Base-by-base conservation (phyloP, 129 eudicot species). In the Logfia minima region DNA sequence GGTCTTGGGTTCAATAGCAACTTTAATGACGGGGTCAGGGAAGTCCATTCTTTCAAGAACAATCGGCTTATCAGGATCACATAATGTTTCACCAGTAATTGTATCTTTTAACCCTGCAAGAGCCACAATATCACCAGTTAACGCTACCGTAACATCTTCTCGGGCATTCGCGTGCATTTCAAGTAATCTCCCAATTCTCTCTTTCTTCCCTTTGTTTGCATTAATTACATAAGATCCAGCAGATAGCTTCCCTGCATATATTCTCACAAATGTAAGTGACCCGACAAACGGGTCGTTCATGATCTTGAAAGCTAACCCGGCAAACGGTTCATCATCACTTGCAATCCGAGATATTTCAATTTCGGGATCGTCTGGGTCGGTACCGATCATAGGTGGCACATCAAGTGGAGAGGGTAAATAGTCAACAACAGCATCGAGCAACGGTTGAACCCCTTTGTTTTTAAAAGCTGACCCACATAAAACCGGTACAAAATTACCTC, bases 11-110 rank as follows among this genome's bases (percentile, higher is more conserved):
- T 95, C 99, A 63, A 91, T 95, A 8, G 99, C 99, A 80, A 95
- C 96, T 90, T 95, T 95, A 16, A 95, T 95, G 26, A 95, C 99
- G 16, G 99, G 97, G 79, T 95, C 99, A 6, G 99, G 99, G 86
- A 95, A 95, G 62, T 95, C 97, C 99, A 95, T 95, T 22, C 99
- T 83, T 35, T 95, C 97, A 65, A 95, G 95, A 31, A 95, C 94
- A 71, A 95, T 73, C 7, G 99, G 94, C 35, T 86, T 76, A 11
- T 91, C 97, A 2, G 90, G 84, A 81, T 95, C 97, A 72, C 83
- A 83, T 71, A 95, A 74, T 7, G 99, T 95, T 81, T 95, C 99
- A 68, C 99, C 99, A 0, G 99, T 95, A 73, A 95, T 77, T 17
- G 97, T 95, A 81, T 95, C 99, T 84, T 95, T 95, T 16, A 95